phyloP scores from a whole-genome alignment of 1,284 basidiomycete species.

The Trichosporon faecale region DNA sequence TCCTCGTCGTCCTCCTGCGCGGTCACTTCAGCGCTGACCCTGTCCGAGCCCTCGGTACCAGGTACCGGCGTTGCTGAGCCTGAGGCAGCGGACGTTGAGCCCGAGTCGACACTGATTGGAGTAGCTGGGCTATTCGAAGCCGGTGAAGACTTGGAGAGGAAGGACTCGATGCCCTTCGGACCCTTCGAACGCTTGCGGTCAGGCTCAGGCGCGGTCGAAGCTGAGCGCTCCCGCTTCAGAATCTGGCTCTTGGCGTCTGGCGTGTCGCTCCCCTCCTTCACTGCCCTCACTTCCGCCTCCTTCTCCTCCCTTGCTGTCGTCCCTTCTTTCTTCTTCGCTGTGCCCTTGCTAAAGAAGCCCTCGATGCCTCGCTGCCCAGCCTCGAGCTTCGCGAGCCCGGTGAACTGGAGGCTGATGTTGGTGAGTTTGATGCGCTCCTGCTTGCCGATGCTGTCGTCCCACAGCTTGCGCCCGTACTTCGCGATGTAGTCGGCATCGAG shows the following conservation, averaged over 20 bases:
- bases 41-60: background rate
- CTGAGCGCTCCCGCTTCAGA: background rate
- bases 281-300: background rate
- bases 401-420: slow-evolving; percentile 66
- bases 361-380: slow-evolving; percentile 81
- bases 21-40: slow-evolving; percentile 8
- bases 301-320: background rate
- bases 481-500: slow-evolving; percentile 74
- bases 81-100: background rate
- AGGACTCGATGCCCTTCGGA: background rate
- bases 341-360: slow-evolving; percentile 63
- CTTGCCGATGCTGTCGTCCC: slow-evolving; percentile 72
- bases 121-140: background rate
- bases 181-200: background rate
- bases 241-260: background rate
- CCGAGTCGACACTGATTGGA: background rate
- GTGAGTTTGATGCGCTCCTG: slow-evolving; percentile 63
- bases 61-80: background rate
- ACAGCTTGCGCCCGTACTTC: slow-evolving; percentile 73
- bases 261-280: background rate
- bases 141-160: background rate
- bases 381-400: slow-evolving; percentile 75
- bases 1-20: background rate
- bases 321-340: slow-evolving; percentile 10
- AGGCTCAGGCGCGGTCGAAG: background rate